These are phyloP conservation scores for Penicillium samsonianum DNA, from an alignment of 495 filamentous ascomycete species.

Conservation along the genomic window DNA sequence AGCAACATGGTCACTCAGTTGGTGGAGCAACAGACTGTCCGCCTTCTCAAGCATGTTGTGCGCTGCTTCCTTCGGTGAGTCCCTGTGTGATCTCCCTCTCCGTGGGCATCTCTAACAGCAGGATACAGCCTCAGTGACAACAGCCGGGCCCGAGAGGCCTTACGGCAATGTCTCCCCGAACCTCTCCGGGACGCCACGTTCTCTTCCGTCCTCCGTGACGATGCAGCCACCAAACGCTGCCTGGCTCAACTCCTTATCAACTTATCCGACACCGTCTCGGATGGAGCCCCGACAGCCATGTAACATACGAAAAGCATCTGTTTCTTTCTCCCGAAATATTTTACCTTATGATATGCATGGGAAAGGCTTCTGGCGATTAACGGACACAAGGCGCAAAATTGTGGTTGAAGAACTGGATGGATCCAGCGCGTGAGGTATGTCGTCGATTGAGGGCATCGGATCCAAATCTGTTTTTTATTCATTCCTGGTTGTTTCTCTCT, in stretches of 20 bases:
- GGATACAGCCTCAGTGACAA: constrained; percentile 83
- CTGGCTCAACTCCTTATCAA: constrained; percentile 96
- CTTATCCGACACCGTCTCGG: constrained; percentile 88
- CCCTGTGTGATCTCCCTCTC: background rate
- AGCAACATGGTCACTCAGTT: constrained; percentile 98
- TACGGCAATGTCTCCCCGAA: constrained; percentile 95
- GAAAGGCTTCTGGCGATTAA: constrained; percentile 51
- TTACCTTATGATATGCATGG: constrained; percentile 53
- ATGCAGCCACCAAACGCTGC: constrained; percentile 97
- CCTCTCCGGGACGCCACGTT: constrained; percentile 97
- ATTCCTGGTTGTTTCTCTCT: constrained; percentile 27
- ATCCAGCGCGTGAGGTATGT: constrained; percentile 17
- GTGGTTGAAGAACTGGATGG: constrained; percentile 26
- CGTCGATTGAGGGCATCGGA: constrained; percentile 23
- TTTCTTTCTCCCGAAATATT: constrained; percentile 44
- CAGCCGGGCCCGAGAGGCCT: constrained; percentile 89
- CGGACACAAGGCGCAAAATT: constrained; percentile 49
- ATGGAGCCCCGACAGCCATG: constrained; percentile 53
- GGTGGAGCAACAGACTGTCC: constrained; percentile 95
- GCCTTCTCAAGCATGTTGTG: constrained; percentile 96
- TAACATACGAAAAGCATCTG: constrained; percentile 46
- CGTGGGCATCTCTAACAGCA: constrained; percentile 18
- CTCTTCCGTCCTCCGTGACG: constrained; percentile 91
- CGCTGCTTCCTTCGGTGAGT: constrained; percentile 91
- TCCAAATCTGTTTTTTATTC: constrained; percentile 30